These are phyloP conservation scores for Paracamarosporium sp. DNA, from an alignment of 2,329 filamentous ascomycete species.

Conservation along the genomic window DNA sequence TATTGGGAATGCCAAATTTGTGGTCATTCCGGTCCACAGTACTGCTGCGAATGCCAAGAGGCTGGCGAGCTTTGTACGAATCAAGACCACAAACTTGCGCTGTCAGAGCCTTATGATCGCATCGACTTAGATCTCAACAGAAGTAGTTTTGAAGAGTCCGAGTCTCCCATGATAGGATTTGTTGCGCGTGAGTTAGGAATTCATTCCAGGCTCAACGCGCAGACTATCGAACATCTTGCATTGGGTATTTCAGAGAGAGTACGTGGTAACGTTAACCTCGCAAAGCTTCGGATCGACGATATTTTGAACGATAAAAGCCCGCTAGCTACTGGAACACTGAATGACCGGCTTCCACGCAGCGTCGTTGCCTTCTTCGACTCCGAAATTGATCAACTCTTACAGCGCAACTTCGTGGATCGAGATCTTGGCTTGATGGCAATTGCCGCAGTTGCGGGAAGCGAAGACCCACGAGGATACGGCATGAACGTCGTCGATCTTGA, in stretches of 20 bases:
- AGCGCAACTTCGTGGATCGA: neutral
- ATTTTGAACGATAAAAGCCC: neutral
- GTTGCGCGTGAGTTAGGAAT: neutral
- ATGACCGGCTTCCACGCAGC: neutral
- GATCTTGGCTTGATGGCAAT: neutral
- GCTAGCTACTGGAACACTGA: neutral
- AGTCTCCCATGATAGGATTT: neutral
- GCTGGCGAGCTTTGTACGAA: neutral
- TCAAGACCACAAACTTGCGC: neutral
- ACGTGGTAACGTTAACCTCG: neutral
- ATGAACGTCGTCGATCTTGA: neutral
- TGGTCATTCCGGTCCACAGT: neutral
- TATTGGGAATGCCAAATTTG: neutral
- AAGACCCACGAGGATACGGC: neutral
- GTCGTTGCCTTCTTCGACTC: slow-evolving; percentile 1
- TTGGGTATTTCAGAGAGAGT: neutral
- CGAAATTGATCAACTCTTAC: neutral
- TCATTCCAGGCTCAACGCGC: too few species aligned
- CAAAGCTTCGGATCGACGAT: neutral
- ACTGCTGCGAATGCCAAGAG: neutral
- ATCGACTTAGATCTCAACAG: neutral
- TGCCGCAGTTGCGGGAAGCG: neutral
- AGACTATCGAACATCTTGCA: neutral
- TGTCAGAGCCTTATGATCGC: neutral
- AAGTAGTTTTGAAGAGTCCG: neutral